Conservation (phyloP, 1,284 basidiomycete species). For the Pyrrhoderma lamaoense region DNA sequence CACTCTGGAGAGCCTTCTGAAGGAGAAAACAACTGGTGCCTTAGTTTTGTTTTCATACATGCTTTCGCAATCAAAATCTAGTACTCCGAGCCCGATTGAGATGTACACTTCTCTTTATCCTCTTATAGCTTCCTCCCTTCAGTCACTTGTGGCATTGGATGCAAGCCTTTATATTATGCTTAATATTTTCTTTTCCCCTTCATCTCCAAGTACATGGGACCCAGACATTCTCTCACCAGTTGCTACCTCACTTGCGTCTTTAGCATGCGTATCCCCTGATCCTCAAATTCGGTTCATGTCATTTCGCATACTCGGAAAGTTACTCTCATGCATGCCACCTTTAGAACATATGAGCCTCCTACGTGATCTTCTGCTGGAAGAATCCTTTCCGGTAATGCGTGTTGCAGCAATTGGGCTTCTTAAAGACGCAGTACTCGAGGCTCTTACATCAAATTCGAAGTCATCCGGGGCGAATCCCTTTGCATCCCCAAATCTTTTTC, state of each 20-base stretch:
- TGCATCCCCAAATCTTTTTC: constrained; percentile 40
- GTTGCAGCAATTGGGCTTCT: constrained; percentile 58
- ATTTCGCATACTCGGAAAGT: constrained; percentile 49
- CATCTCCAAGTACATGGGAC: constrained; percentile 27
- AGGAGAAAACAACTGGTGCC: constrained; percentile 28
- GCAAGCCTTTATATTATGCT: constrained; percentile 52
- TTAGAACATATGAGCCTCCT: constrained; percentile 46
- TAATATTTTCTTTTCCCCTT: constrained; percentile 29
- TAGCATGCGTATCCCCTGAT: constrained; percentile 57
- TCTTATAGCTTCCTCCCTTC: constrained; percentile 42
- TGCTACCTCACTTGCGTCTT: constrained; percentile 39
- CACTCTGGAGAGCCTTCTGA: not conserved
- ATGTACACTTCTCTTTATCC: constrained; percentile 35
- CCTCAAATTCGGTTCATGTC: constrained; percentile 47
- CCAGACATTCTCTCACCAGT: constrained; percentile 42
- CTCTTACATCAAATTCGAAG: constrained; percentile 26
- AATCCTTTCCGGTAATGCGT: constrained; percentile 53
- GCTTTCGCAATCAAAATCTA: too few species aligned
- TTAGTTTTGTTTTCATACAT: constrained; percentile 31
- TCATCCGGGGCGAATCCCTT: constrained; percentile 29
- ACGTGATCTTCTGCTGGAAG: constrained; percentile 38
- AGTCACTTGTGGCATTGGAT: constrained; percentile 45
- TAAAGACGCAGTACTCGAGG: constrained; percentile 56
- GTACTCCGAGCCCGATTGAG: constrained; percentile 19
- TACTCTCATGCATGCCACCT: constrained; percentile 41